Evolutionary conservation across 345 rosid species (phyloP), one percentile per base, ranked within the genome.

Genomic region (Euphorbia pulcherrima): DNA sequence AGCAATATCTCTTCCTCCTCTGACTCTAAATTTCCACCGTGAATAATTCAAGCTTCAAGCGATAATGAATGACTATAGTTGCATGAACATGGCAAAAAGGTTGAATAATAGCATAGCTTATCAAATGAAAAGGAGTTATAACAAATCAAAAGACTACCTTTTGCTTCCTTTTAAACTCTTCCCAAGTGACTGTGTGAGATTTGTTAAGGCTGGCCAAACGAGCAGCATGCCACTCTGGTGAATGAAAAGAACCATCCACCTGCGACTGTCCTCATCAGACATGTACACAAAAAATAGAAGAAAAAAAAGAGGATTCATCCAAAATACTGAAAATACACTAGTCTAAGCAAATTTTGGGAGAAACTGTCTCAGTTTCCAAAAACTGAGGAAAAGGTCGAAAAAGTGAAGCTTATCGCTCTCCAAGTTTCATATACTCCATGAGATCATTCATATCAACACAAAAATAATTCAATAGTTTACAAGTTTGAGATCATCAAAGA

Each of bases 141-240:
- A 65, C 26, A 35, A 8, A 54, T 8, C 58, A 67, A 53, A 8
- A 28, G 47, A 20, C 72, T 78, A 94, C 99, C 93, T 90, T 92
- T 68, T 89, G 96, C 82, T 94, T 92, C 84, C 68, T 75, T 72
- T 92, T 94, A 74, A 74, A 89, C 75, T 89, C 97, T 79, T 94
- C 99, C 97, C 97, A 94, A 50, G 99, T 92, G 65, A 95, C 55
- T 0, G 99, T 92, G 63, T 89, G 92, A 51, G 99, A 87, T 40
- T 97, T 95, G 73, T 88, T 92, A 74, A 92, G 99, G 84, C 93
- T 84, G 60, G 96, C 97, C 88, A 94, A 85, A 81, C 97, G 99
- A 83, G 99, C 97, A 87, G 99, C 99, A 88, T 91, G 99, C 99
- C 99, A 94, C 83, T 83, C 97, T 94, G 99, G 99, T 84, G 97